These are phyloP conservation scores for Vicia faba DNA, from an alignment of 306 rosid genomes.

Conservation along the genomic window DNA sequence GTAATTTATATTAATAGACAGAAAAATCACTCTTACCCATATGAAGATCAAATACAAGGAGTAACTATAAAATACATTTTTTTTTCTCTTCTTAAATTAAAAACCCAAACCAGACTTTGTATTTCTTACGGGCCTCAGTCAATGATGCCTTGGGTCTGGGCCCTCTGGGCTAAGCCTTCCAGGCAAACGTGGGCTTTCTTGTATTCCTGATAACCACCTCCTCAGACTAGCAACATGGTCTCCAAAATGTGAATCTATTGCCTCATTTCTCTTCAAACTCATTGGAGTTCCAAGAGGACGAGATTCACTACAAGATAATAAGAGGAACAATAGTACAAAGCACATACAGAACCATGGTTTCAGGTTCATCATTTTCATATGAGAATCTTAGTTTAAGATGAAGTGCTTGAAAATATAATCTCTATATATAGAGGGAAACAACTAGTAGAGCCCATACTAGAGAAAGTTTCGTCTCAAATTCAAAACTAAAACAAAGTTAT, in stretches of 20 bases:
- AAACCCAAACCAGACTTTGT: background rate
- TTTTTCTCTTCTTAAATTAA: background rate
- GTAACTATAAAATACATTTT: too few relatives aligned
- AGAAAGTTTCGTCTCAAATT: background rate
- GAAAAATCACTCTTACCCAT: background rate
- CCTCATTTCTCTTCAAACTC: background rate
- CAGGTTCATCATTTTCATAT: conserved; percentile 22
- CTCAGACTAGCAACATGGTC: conserved; percentile 10
- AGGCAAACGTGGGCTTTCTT: conserved; percentile 26
- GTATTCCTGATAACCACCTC: background rate
- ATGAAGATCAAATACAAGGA: background rate
- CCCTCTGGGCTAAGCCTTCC: conserved; percentile 36
- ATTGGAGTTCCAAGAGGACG: conserved; percentile 26
- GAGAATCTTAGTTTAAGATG: conserved; percentile 8
- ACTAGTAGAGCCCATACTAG: background rate
- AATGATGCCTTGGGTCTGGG: conserved; percentile 45
- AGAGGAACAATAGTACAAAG: conserved; percentile 10
- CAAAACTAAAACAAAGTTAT: background rate
- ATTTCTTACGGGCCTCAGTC: background rate
- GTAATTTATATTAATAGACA: too few relatives aligned
- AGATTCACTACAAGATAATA: background rate
- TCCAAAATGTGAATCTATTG: background rate
- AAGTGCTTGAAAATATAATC: conserved; percentile 4
- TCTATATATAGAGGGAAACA: conserved; percentile 2
- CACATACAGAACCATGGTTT: conserved; percentile 13